Conservation (phyloP, 352 stramenopile species). For the Globisporangium megalacanthum region DNA sequence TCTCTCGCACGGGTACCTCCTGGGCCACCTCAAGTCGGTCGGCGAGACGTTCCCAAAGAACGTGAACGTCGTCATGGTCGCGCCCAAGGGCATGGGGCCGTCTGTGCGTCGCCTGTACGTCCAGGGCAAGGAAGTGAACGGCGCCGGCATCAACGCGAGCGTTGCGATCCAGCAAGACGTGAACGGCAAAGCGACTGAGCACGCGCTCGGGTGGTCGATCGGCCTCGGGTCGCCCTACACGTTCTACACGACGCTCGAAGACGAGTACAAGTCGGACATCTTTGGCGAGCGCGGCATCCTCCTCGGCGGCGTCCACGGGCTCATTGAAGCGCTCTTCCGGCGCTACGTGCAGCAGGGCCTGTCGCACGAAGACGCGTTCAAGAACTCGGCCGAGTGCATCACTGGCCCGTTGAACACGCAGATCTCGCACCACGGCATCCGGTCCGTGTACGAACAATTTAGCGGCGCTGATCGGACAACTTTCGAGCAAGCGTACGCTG, state of each 20-base stretch:
- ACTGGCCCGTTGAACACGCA: slow-evolving; percentile 96
- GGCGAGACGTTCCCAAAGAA: slow-evolving; percentile 93
- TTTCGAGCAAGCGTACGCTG: slow-evolving; percentile 94
- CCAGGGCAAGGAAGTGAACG: slow-evolving; percentile 97
- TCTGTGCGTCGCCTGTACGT: slow-evolving; percentile 96
- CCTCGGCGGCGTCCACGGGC: slow-evolving; percentile 95
- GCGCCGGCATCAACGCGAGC: slow-evolving; percentile 96
- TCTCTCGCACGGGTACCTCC: slow-evolving; percentile 96
- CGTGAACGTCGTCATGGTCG: slow-evolving; percentile 98
- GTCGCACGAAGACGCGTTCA: slow-evolving; percentile 93
- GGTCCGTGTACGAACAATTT: slow-evolving; percentile 95
- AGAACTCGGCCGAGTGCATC: slow-evolving; percentile 96
- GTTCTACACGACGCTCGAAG: slow-evolving; percentile 95
- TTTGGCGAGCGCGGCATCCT: slow-evolving; percentile 97
- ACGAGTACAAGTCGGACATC: slow-evolving; percentile 98
- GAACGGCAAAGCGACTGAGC: slow-evolving; percentile 90
- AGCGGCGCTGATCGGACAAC: slow-evolving; percentile 90
- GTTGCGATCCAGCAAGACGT: slow-evolving; percentile 96
- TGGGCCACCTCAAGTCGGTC: slow-evolving; percentile 96
- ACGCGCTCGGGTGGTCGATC: slow-evolving; percentile 96
- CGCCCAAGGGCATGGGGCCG: slow-evolving; percentile 97
- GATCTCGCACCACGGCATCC: slow-evolving; percentile 97
- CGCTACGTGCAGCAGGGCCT: slow-evolving; percentile 94
- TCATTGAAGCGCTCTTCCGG: slow-evolving; percentile 97
- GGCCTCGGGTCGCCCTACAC: slow-evolving; percentile 96